Conservation (phyloP, 345 rosid species). For the Pistacia integerrima region DNA sequence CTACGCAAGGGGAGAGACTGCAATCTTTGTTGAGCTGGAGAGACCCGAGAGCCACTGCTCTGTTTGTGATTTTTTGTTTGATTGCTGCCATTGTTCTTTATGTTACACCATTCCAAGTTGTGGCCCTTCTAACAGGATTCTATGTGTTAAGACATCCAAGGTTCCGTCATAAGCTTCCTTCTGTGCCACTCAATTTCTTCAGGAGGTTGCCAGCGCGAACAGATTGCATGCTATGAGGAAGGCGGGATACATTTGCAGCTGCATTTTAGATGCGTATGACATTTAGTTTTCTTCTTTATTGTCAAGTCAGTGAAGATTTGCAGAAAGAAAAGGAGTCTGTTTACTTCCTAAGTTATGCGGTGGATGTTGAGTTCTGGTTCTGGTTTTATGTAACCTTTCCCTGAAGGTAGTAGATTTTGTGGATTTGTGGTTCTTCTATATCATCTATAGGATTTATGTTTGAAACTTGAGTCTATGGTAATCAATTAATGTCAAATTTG, state of each 20-base stretch:
- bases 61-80: slow-evolving; percentile 82
- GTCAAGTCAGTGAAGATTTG: slow-evolving; percentile 21
- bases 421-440: slow-evolving; percentile 34
- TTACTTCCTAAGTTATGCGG: slow-evolving; percentile 19
- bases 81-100: slow-evolving; percentile 77
- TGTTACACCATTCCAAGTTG: slow-evolving; percentile 88
- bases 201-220: slow-evolving; percentile 92
- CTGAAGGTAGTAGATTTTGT: slow-evolving; percentile 55
- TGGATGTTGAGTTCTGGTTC: slow-evolving; percentile 21
- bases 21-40: slow-evolving; percentile 94
- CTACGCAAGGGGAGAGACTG: slow-evolving; percentile 92
- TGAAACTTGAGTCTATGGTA: slow-evolving; percentile 22
- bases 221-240: slow-evolving; percentile 75
- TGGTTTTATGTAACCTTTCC: slow-evolving; percentile 33
- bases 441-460: slow-evolving; percentile 34
- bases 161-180: slow-evolving; percentile 85
- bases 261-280: slow-evolving; percentile 14
- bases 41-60: slow-evolving; percentile 84
- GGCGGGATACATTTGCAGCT: slow-evolving; percentile 7
- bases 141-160: slow-evolving; percentile 89
- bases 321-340: slow-evolving; percentile 30
- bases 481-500: slow-evolving; percentile 33
- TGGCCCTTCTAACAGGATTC: slow-evolving; percentile 66
- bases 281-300: slow-evolving; percentile 12
- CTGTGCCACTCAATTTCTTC: slow-evolving; percentile 93